Conservation (phyloP, 306 rosid genomes). For the Quercus mongolica region DNA sequence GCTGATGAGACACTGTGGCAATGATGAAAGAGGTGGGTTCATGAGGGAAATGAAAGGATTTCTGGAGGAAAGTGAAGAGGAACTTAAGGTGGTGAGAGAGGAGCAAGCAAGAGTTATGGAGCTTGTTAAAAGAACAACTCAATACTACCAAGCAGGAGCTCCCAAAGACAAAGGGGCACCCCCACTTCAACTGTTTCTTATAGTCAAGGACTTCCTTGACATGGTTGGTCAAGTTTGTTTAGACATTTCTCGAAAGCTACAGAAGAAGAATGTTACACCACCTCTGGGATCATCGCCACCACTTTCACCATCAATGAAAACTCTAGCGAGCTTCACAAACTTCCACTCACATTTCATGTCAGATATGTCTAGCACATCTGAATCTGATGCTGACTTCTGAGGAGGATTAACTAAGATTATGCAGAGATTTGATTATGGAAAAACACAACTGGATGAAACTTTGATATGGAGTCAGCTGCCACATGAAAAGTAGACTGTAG, state of each 20-base stretch:
- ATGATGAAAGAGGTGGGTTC: conserved; percentile 45
- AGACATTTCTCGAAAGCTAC: conserved; percentile 41
- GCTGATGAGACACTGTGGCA: conserved; percentile 35
- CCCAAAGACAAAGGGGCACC: conserved; percentile 37
- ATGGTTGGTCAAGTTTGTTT: conserved; percentile 58
- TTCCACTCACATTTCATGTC: conserved; percentile 44
- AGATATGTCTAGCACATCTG: conserved; percentile 34
- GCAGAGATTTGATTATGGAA: neutral
- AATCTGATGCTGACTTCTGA: conserved; percentile 61
- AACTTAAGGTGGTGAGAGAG: conserved; percentile 53
- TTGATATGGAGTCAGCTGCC: neutral
- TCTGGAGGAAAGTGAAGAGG: conserved; percentile 63
- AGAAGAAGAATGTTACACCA: conserved; percentile 37
- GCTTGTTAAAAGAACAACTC: conserved; percentile 62
- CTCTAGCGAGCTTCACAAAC: conserved; percentile 34
- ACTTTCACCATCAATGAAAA: conserved; percentile 42
- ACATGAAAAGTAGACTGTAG: neutral
- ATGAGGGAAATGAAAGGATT: conserved; percentile 57
- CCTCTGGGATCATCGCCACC: conserved; percentile 37
- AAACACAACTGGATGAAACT: neutral
- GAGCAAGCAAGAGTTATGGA: conserved; percentile 58
- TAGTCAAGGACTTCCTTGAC: conserved; percentile 62
- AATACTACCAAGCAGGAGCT: conserved; percentile 61
- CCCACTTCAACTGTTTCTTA: conserved; percentile 56
- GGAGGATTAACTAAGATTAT: neutral